Percentiles rank a stretch among this genome's conserved stretches.
Evolutionary conservation across 2,329 filamentous ascomycete genomes (phyloP).

Genomic region (Paecilomyces variotii): DNA sequence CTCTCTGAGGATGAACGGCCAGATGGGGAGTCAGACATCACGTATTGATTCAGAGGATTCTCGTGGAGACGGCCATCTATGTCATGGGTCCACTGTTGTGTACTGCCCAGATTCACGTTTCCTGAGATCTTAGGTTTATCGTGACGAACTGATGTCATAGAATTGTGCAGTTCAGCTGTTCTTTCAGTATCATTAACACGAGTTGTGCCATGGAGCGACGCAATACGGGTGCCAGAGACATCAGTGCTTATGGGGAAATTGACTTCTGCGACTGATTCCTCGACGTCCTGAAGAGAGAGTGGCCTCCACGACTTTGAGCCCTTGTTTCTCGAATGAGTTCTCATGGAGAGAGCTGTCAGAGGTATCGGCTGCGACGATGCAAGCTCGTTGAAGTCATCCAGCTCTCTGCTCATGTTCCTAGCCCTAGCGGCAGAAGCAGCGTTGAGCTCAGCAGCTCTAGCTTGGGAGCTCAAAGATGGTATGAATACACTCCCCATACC

Average conservation of each 20-base stretch:
- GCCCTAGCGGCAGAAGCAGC: constrained; percentile 6
- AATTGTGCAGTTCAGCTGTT: background rate
- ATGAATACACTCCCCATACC: constrained; percentile 4
- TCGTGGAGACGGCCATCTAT: constrained; percentile 3
- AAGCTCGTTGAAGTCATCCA: constrained; percentile 13
- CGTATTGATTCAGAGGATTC: constrained; percentile 13
- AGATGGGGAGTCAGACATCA: background rate
- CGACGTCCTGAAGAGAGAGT: constrained; percentile 5
- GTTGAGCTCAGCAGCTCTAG: constrained; percentile 10
- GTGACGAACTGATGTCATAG: background rate
- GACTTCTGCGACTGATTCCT: background rate
- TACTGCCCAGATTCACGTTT: background rate
- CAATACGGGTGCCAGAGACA: background rate
- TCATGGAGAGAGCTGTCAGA: constrained; percentile 12
- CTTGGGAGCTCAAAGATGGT: constrained; percentile 10
- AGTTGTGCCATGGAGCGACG: background rate
- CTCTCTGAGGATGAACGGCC: constrained; percentile 1
- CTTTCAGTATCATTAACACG: background rate
- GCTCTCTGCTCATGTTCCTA: constrained; percentile 8
- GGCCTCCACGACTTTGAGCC: constrained; percentile 12
- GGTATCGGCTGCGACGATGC: constrained; percentile 17
- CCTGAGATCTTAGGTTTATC: background rate
- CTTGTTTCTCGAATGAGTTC: constrained; percentile 11
- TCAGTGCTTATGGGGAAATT: background rate
- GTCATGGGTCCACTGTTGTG: constrained; percentile 5